Conservation (phyloP, 257 asterid species). For the Galeopsis tetrahit region DNA sequence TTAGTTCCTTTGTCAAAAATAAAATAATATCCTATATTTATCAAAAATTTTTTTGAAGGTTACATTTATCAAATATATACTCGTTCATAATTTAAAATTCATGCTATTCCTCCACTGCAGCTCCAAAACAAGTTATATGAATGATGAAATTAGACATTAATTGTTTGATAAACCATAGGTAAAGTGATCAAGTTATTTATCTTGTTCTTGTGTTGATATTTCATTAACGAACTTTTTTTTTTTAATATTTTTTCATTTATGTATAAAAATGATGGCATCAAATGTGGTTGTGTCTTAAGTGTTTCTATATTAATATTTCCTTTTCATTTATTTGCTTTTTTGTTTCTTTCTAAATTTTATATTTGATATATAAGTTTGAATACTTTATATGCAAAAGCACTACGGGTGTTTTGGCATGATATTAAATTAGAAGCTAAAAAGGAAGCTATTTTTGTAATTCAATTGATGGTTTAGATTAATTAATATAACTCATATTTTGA, state of each 20-base stretch:
- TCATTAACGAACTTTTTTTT: constrained; percentile 18
- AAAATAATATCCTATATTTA: no score
- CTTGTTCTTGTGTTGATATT: not conserved
- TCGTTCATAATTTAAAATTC: constrained; percentile 10
- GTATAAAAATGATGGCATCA: no score
- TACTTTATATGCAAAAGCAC: constrained; percentile 17
- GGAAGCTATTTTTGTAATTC: constrained; percentile 9
- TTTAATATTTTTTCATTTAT: not conserved
- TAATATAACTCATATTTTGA: constrained; percentile 42
- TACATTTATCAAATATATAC: no score
- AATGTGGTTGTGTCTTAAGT: no score
- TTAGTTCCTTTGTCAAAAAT: no score
- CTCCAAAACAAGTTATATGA: constrained; percentile 1
- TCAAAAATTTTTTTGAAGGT: no score
- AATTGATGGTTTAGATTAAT: constrained; percentile 40
- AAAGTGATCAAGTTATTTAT: constrained; percentile 8
- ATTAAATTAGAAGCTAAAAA: constrained; percentile 31
- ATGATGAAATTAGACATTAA: not conserved
- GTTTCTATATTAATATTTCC: no score
- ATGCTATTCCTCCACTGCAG: not conserved
- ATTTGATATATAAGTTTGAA: not conserved
- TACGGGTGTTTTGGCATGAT: constrained; percentile 7
- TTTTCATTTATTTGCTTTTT: no score
- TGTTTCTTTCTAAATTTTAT: no score
- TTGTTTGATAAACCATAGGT: constrained; percentile 4